Base-by-base conservation (phyloP, 305 asterid genomes). In the Fraxinus greggii region DNA sequence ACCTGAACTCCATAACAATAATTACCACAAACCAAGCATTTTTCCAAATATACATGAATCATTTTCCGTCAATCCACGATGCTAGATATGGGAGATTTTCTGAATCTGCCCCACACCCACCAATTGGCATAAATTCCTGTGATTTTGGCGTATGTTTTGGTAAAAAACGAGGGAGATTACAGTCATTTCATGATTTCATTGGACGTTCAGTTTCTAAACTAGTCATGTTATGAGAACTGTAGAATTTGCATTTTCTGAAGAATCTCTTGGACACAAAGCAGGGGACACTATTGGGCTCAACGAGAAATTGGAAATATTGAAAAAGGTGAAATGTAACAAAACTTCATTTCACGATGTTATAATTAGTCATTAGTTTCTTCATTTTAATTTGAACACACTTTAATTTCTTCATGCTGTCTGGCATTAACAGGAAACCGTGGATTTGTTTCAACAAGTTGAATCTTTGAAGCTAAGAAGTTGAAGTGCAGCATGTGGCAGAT, bases 401-500 rank as follows among this genome's bases (percentile, higher is more conserved):
- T 72, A 74, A 76, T 54, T 73, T 7, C 65, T 48, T 7, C 67
- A 2, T 29, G 48, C 33, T 85, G 83, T 73, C 72, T 75, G 42
- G 42, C 42, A 36, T 36, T 82, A 35, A 81, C 89, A 94, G 99
- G 97, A 95, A 90, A 95, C 94, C 78, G 75, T 86, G 86, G 93
- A 88, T 88, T 88, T 95, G 90, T 95, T 91, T 51, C 93, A 92
- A 79, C 88, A 89, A 67, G 89, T 95, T 0, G 97, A 92, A 87
- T 83, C 91, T 70, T 79, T 94, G 92, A 94, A 95, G 78, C 97
- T 1, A 95, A 89, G 90, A 93, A 90, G 83, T 77, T 91, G 80
- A 91, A 90, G 77, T 92, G 98, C 88, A 88, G 89, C 78, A 85
- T 75, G 83, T 88, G 38, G 36, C 85, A 84, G 73, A 33, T 54